These are phyloP conservation scores for Paradendryphiella salina DNA, from an alignment of 2,329 filamentous ascomycete genomes.

Conservation along the genomic window DNA sequence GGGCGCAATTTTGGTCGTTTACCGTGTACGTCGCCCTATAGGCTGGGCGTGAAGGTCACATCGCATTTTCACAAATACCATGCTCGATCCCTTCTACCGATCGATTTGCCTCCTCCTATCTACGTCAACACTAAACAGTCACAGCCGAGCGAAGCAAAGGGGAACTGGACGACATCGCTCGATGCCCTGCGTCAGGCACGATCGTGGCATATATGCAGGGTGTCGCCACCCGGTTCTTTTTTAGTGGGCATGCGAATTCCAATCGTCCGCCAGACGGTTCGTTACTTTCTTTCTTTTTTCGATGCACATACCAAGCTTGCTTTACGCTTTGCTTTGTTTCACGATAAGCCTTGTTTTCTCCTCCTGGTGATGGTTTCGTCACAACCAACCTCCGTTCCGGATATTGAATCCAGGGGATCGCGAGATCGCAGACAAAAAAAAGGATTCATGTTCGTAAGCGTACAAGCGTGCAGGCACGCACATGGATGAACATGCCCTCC, in stretches of 20 bases:
- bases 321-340: too few relatives aligned
- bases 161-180: slow-evolving; percentile 5
- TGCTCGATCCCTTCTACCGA: not conserved
- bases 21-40: not conserved
- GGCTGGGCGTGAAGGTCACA: not conserved
- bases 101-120: not conserved
- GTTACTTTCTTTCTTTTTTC: too few relatives aligned
- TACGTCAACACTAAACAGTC: too few relatives aligned
- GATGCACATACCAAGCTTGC: too few relatives aligned
- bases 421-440: slow-evolving; percentile 2
- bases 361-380: too few relatives aligned
- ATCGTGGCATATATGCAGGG: not conserved
- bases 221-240: slow-evolving; percentile 1
- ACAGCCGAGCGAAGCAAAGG: not conserved
- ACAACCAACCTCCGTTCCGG: not conserved
- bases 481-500: not conserved
- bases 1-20: not conserved
- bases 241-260: slow-evolving; percentile 8
- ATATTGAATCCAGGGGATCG: not conserved
- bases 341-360: too few relatives aligned
- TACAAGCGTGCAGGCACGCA: not conserved
- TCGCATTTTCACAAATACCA: not conserved
- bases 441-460: not conserved
- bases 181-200: slow-evolving; percentile 10
- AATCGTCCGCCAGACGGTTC: not conserved